Evolutionary conservation across 257 asterid genomes (phyloP), one percentile per base, ranked within the genome.

Genomic region (Gentiana macrophylla): DNA sequence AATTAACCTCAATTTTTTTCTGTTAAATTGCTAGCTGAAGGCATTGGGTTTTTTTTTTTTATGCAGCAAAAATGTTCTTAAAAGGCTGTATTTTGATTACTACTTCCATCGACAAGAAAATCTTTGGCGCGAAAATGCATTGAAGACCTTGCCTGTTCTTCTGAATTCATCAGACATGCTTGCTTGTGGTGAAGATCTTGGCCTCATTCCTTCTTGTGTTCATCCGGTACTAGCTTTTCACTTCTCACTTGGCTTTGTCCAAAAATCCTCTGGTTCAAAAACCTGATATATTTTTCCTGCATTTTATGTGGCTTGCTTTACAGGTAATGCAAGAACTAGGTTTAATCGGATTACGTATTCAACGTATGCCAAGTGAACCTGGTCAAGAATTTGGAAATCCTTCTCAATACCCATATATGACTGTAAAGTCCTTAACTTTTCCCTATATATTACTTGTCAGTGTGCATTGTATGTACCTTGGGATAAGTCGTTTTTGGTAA

Each of bases 111-210:
- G 98, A 62, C 98, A 92, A 80, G 98, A 92, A 70, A 63, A 66
- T 50, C 62, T 92, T 66, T 92, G 97, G 98, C 93, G 83, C 73
- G 81, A 81, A 70, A 92, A 92, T 59, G 97, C 98, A 15, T 68
- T 92, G 52, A 92, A 83, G 78, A 92, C 98, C 60, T 68, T 92
- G 60, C 98, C 98, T 4, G 98, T 74, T 60, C 93, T 92, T 44
- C 58, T 92, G 89, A 83, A 85, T 82, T 88, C 98, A 9, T 92
- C 98, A 5, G 94, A 85, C 69, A 92, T 92, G 98, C 80, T 92
- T 67, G 94, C 97, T 72, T 92, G 98, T 71, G 98, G 98, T 54
- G 98, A 88, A 72, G 98, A 92, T 78, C 98, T 92, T 43, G 98
- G 98, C 62, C 53, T 92, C 62, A 83, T 85, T 67, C 98, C 98